These are phyloP conservation scores for Pharnaceum exiguum DNA, from an alignment of 148 eudicot species.

Conservation along the genomic window DNA sequence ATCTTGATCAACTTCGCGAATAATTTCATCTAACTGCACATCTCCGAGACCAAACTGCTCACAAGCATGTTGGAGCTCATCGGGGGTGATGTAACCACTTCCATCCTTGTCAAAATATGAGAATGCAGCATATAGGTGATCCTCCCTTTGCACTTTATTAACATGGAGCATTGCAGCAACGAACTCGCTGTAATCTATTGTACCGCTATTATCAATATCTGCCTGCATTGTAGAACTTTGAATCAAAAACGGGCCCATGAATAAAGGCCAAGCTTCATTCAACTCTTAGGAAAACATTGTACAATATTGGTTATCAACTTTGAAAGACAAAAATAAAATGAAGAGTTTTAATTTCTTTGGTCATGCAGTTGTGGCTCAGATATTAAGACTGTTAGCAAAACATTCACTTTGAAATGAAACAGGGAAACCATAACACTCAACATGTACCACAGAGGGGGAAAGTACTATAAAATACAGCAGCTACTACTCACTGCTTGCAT, in stretches of 20 bases:
- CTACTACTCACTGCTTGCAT: slow-evolving; percentile 71
- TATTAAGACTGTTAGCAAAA: too few relatives aligned
- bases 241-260: too few relatives aligned
- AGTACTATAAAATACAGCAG: background rate
- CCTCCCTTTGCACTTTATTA: slow-evolving; percentile 59
- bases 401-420: too few relatives aligned
- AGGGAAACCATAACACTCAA: background rate
- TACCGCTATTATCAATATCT: slow-evolving; percentile 61
- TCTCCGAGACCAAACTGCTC: slow-evolving; percentile 47
- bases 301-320: too few relatives aligned
- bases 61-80: slow-evolving; percentile 58
- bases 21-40: slow-evolving; percentile 43
- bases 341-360: too few relatives aligned
- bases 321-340: too few relatives aligned
- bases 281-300: too few relatives aligned
- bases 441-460: too few relatives aligned
- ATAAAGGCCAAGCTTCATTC: too few relatives aligned
- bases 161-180: slow-evolving; percentile 64
- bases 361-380: too few relatives aligned
- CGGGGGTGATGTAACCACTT: slow-evolving; percentile 55
- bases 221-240: too few relatives aligned
- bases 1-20: slow-evolving; percentile 56
- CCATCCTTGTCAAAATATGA: slow-evolving; percentile 62
- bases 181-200: slow-evolving; percentile 61
- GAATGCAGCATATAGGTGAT: slow-evolving; percentile 55